Conservation (phyloP, 1,284 basidiomycete species). For the Sphagnurus paluster region DNA sequence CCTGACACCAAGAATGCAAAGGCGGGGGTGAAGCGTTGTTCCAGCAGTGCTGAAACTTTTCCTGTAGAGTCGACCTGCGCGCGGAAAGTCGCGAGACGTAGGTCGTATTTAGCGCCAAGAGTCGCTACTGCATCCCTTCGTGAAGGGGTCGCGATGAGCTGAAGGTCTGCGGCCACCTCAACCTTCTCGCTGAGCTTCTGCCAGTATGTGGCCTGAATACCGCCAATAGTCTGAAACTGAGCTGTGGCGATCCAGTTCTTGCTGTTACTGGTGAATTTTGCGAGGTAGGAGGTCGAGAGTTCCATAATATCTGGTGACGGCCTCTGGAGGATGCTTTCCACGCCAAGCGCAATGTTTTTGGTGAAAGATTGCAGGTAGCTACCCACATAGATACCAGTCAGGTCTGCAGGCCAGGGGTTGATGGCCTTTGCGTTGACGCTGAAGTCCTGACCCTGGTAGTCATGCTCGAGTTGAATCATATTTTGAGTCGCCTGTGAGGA, state of each 20-base stretch:
- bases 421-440: conserved; percentile 87
- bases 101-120: conserved; percentile 95
- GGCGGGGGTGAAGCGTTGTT: conserved; percentile 94
- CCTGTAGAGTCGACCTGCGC: conserved; percentile 92
- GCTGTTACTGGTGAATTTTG: conserved; percentile 77
- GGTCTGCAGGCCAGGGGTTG: conserved; percentile 89
- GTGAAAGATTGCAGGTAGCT: conserved; percentile 96
- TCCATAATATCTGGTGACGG: conserved; percentile 77
- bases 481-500: conserved; percentile 76
- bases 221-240: conserved; percentile 85
- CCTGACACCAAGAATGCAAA: conserved; percentile 95
- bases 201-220: conserved; percentile 95
- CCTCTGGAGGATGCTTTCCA: conserved; percentile 88
- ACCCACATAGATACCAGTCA: conserved; percentile 93
- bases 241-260: conserved; percentile 93
- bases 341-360: conserved; percentile 86
- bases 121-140: conserved; percentile 93
- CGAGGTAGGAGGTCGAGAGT: conserved; percentile 81
- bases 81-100: conserved; percentile 90
- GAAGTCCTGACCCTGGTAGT: conserved; percentile 90
- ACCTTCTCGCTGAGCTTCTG: conserved; percentile 95
- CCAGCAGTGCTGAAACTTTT: conserved; percentile 92
- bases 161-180: conserved; percentile 96
- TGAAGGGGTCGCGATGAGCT: conserved; percentile 75
- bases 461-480: conserved; percentile 94